phyloP scores from a whole-genome alignment of 2,329 filamentous ascomycete genomes.

The Dactylellina leptospora region DNA sequence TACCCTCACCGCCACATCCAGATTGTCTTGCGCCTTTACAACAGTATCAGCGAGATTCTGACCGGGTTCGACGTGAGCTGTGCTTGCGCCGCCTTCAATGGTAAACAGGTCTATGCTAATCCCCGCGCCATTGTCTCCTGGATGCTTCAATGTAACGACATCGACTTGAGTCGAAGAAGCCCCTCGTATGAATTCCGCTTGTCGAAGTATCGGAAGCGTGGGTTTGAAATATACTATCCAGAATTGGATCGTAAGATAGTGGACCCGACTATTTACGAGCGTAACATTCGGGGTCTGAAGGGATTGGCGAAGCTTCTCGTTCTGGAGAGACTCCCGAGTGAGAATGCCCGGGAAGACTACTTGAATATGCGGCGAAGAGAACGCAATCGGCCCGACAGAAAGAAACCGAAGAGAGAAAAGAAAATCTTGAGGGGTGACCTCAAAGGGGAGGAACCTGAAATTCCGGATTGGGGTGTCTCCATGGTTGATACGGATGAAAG shows the following conservation, averaged over 20 bases:
- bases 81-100: constrained; percentile 79
- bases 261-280: constrained; percentile 86
- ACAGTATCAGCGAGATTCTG: constrained; percentile 81
- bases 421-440: constrained; percentile 71
- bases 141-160: constrained; percentile 80
- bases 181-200: constrained; percentile 88
- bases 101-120: constrained; percentile 79
- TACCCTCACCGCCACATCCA: constrained; percentile 83
- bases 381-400: constrained; percentile 71
- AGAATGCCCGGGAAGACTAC: constrained; percentile 74
- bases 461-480: constrained; percentile 73
- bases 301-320: constrained; percentile 82
- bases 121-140: constrained; percentile 80
- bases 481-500: constrained; percentile 74
- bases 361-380: constrained; percentile 74
- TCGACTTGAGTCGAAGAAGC: constrained; percentile 83
- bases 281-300: constrained; percentile 77
- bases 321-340: constrained; percentile 78
- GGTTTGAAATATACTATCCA: constrained; percentile 84
- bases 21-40: constrained; percentile 86
- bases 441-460: constrained; percentile 71
- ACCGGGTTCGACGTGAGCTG: constrained; percentile 90
- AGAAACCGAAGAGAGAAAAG: constrained; percentile 20
- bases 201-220: constrained; percentile 83
- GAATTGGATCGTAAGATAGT: constrained; percentile 75